These are phyloP conservation scores for Saxophila tyrrhenica DNA, from an alignment of 495 filamentous ascomycete genomes.

Conservation along the genomic window DNA sequence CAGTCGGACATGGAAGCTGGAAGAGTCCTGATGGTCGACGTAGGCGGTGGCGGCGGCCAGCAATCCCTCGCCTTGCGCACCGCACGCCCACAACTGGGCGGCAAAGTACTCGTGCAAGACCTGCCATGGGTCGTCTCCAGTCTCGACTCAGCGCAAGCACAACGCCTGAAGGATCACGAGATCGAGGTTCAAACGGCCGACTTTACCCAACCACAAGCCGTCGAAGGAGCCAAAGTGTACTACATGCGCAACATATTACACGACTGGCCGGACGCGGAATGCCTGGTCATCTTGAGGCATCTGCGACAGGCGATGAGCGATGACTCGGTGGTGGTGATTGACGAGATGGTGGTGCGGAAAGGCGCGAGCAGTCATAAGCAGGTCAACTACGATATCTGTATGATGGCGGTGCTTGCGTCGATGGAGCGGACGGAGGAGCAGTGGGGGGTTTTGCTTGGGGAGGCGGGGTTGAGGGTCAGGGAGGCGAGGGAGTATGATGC, in stretches of 20 bases:
- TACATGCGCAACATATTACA: constrained; percentile 19
- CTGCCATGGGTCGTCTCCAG: no score
- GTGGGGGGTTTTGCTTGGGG: neutral
- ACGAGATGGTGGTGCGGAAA: neutral
- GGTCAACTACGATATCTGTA: neutral
- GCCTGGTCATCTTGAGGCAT: neutral
- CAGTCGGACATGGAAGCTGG: no score
- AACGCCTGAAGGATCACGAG: no score
- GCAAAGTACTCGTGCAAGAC: no score
- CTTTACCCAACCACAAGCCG: no score
- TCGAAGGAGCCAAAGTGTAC: constrained; percentile 28
- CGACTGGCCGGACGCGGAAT: constrained; percentile 7
- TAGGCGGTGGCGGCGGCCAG: no score
- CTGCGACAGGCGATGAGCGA: neutral
- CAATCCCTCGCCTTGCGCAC: no score
- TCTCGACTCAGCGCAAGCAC: no score
- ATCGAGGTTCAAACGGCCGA: no score
- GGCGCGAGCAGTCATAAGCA: neutral
- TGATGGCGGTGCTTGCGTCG: neutral
- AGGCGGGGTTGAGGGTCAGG: neutral
- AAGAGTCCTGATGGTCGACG: no score
- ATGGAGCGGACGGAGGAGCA: constrained; percentile 1
- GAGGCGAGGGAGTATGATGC: no score
- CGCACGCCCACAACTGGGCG: no score
- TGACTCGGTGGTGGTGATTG: neutral